Conservation (phyloP, 345 rosid genomes). For the Gossypium raimondii region DNA sequence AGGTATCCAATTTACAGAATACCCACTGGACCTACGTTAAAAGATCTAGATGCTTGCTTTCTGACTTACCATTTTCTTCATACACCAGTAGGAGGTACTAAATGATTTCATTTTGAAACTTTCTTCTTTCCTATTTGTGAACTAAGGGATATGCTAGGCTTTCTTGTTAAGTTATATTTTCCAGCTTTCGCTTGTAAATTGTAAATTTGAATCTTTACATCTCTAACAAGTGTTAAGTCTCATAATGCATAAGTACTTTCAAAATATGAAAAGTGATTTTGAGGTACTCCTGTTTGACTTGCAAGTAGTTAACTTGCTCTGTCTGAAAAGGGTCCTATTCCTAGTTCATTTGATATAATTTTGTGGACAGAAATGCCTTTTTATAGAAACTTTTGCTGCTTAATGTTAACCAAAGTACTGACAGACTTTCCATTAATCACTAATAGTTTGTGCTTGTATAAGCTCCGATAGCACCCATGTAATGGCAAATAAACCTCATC, state of each 20-base stretch:
- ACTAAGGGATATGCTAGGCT: neutral
- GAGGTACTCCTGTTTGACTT: too few relatives aligned
- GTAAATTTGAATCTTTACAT: neutral
- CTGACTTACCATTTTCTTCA: conserved; percentile 80
- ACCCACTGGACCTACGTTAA: conserved; percentile 82
- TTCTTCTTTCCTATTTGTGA: neutral
- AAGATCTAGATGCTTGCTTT: conserved; percentile 94
- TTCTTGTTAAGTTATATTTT: neutral
- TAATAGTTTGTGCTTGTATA: neutral
- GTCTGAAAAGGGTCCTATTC: neutral
- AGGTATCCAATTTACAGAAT: conserved; percentile 94
- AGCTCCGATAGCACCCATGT: neutral
- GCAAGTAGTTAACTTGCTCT: neutral
- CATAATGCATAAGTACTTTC: too few relatives aligned
- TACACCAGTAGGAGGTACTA: conserved; percentile 49
- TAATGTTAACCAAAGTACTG: neutral
- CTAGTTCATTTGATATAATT: neutral
- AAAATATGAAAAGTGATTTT: too few relatives aligned
- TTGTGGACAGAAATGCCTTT: neutral
- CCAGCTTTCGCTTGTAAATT: neutral
- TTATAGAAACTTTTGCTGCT: neutral
- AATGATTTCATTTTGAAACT: neutral
- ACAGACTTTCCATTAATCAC: neutral
- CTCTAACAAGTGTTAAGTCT: neutral
- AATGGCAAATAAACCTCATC: neutral